phyloP scores from a whole-genome alignment of 495 filamentous ascomycete genomes.

The Pseudoneurospora amorphoporcata region DNA sequence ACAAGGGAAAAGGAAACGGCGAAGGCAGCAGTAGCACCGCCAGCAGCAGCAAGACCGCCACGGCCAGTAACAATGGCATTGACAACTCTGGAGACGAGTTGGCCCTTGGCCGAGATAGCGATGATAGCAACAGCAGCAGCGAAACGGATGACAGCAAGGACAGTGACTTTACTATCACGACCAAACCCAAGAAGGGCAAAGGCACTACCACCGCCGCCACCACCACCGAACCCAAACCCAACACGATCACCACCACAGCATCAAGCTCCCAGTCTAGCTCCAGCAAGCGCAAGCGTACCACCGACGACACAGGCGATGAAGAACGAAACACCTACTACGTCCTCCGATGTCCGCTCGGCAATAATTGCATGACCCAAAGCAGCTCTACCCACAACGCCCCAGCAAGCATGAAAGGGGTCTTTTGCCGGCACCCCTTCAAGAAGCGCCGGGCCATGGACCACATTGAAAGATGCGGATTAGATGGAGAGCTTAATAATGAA shows the following conservation, averaged over 20 bases:
- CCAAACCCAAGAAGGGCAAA: not conserved
- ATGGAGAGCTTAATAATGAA: not conserved
- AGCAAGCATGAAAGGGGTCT: not conserved
- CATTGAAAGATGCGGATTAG: not conserved
- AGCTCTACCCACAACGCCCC: not conserved
- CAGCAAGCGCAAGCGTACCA: not conserved
- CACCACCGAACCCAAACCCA: not conserved
- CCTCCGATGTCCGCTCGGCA: not conserved
- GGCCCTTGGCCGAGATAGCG: not conserved
- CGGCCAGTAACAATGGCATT: not conserved
- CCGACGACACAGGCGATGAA: not conserved
- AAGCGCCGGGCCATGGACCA: not conserved
- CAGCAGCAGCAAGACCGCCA: not conserved
- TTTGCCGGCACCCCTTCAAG: not conserved
- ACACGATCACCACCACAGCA: not conserved
- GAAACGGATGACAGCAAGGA: not conserved
- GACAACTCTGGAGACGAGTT: not conserved
- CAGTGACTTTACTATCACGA: not conserved
- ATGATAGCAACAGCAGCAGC: not conserved
- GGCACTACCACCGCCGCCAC: not conserved
- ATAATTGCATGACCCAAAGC: not conserved
- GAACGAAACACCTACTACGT: not conserved
- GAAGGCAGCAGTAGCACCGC: not conserved
- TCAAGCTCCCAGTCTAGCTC: not conserved
- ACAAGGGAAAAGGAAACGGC: no score